Conservation (phyloP, 169 alveolate genomes). For the Hepatocystis sp. region DNA sequence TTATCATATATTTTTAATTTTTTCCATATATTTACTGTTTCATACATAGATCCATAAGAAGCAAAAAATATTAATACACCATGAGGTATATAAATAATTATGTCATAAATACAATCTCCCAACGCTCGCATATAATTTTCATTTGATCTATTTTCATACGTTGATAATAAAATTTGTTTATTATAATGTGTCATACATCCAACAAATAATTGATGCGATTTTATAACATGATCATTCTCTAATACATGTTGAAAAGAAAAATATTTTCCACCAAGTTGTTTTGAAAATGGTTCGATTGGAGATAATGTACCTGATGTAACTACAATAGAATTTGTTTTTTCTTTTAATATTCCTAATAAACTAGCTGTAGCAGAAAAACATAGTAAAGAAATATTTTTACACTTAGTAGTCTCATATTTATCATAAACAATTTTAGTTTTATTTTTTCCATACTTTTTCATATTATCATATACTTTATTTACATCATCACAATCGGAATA, state of each 20-base stretch:
- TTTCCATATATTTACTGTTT: slow-evolving; percentile 88
- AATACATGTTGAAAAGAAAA: slow-evolving; percentile 89
- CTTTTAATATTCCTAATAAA: slow-evolving; percentile 82
- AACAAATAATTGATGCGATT: slow-evolving; percentile 88
- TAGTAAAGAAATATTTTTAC: slow-evolving; percentile 51
- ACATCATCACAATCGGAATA: slow-evolving; percentile 42
- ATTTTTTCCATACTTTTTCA: slow-evolving; percentile 31
- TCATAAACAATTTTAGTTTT: slow-evolving; percentile 65
- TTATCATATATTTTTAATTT: slow-evolving; percentile 82
- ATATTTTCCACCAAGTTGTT: slow-evolving; percentile 89
- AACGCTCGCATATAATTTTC: slow-evolving; percentile 82
- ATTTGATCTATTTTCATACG: slow-evolving; percentile 86
- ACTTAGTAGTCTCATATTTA: slow-evolving; percentile 21
- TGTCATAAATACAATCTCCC: slow-evolving; percentile 89
- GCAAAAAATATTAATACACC: slow-evolving; percentile 93
- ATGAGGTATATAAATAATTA: slow-evolving; percentile 86
- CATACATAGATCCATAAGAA: slow-evolving; percentile 91
- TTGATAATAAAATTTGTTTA: slow-evolving; percentile 84
- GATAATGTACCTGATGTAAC: slow-evolving; percentile 97
- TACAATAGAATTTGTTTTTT: slow-evolving; percentile 88
- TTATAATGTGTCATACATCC: slow-evolving; percentile 82
- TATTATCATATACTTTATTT: slow-evolving; percentile 67
- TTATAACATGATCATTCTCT: slow-evolving; percentile 94
- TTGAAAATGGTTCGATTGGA: slow-evolving; percentile 92
- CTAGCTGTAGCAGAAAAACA: slow-evolving; percentile 90